A percentile compares a stretch with the other conserved stretches of the same genome.
These are phyloP conservation scores for Xylariomycetidae sp. DNA, from an alignment of 2,329 filamentous ascomycete genomes.

Conservation along the genomic window DNA sequence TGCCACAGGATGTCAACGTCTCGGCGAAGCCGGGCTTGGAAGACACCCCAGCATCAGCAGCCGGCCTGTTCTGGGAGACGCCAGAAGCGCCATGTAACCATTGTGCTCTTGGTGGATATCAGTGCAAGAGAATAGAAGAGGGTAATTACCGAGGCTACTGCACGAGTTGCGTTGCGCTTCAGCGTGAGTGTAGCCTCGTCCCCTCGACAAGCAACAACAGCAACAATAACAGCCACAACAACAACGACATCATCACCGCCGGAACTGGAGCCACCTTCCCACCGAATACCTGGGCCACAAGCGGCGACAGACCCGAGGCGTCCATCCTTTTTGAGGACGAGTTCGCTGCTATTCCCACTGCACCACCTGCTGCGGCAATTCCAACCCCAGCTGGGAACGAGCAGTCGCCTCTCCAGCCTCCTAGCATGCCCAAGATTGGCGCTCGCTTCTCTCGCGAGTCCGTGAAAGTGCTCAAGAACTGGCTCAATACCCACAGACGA, in stretches of 20 bases:
- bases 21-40: conserved; percentile 25
- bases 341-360: conserved; percentile 15
- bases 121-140: conserved; percentile 56
- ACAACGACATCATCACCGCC: too few relatives aligned
- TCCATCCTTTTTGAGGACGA: conserved; percentile 33
- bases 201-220: conserved; percentile 26
- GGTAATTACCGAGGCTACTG: conserved; percentile 56
- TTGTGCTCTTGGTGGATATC: conserved; percentile 46
- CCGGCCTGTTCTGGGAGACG: conserved; percentile 36
- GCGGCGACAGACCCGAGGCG: conserved; percentile 37
- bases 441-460: conserved; percentile 76
- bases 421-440: conserved; percentile 53
- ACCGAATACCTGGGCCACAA: conserved; percentile 38
- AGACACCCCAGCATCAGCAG: conserved; percentile 19
- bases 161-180: conserved; percentile 55
- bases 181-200: conserved; percentile 53
- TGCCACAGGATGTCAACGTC: conserved; percentile 29
- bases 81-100: conserved; percentile 44
- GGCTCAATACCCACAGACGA: conserved; percentile 72
- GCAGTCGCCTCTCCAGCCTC: conserved; percentile 20
- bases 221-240: too few relatives aligned
- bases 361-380: conserved; percentile 11
- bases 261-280: conserved; percentile 33
- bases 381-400: conserved; percentile 15
- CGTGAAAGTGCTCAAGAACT: conserved; percentile 74